Evolutionary conservation across 768 basidiomycete genomes (phyloP).

Genomic region (Boletus rubropictus): DNA sequence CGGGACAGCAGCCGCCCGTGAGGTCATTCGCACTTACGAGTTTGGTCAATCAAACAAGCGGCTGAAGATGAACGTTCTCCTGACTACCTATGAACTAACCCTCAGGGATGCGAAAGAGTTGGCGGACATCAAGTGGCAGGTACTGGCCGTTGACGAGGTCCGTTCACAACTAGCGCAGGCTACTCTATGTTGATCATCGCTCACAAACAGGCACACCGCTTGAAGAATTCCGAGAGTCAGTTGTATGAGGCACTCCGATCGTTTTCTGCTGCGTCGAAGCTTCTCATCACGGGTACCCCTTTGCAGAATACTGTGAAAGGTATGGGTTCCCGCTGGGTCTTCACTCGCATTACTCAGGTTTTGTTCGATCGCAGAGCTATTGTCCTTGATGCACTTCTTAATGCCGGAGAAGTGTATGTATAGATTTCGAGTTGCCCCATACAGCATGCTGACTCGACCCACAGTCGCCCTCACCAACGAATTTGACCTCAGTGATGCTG

Average conservation of each 20-base stretch:
- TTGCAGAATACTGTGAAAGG: constrained; percentile 99
- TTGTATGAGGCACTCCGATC: constrained; percentile 89
- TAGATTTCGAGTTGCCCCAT: neutral
- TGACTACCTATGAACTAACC: constrained; percentile 96
- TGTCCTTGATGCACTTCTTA: constrained; percentile 98
- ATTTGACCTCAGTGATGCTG: constrained; percentile 88
- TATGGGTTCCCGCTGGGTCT: constrained; percentile 30
- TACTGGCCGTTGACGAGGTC: constrained; percentile 92
- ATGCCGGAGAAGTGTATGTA: constrained; percentile 94
- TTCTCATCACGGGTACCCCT: constrained; percentile 97
- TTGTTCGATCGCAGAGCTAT: constrained; percentile 54
- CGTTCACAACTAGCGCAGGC: constrained; percentile 13
- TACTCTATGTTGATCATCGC: constrained; percentile 13
- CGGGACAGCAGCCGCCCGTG: constrained; percentile 80
- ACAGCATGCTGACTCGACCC: constrained; percentile 8
- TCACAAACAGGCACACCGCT: constrained; percentile 72
- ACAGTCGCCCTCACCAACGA: constrained; percentile 89
- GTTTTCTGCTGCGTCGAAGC: constrained; percentile 85
- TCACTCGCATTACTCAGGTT: constrained; percentile 7
- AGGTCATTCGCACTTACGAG: constrained; percentile 88
- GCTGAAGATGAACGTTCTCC: constrained; percentile 92
- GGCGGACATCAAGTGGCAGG: constrained; percentile 95
- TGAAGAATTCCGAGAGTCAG: constrained; percentile 98
- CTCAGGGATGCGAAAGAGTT: constrained; percentile 86
- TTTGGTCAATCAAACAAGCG: constrained; percentile 86